A percentile compares a stretch with the other conserved stretches of the same genome.
phyloP scores from a whole-genome alignment of 139 green algal genomes.

The Chlamydomonas sp. region DNA sequence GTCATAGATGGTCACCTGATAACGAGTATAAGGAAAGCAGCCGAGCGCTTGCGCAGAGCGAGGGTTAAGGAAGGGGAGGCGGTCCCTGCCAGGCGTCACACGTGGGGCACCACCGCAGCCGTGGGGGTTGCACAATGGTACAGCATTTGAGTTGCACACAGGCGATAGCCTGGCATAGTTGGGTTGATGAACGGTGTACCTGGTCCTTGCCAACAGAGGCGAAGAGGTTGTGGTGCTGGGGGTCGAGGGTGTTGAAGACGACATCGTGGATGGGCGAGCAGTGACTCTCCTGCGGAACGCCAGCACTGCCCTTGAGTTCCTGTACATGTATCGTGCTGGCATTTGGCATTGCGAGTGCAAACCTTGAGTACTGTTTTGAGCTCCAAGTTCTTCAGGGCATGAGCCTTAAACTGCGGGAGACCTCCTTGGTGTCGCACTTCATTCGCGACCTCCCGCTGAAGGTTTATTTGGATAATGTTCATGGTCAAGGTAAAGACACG shows the following conservation, averaged over 20 bases:
- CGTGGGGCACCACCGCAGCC: background rate
- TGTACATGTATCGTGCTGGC: background rate
- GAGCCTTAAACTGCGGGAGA: slow-evolving; percentile 1
- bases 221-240: slow-evolving; percentile 59
- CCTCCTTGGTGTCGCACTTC: slow-evolving; percentile 1
- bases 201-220: slow-evolving; percentile 71
- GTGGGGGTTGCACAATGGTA: background rate
- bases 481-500: background rate
- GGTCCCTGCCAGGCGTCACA: background rate
- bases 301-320: background rate
- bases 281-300: slow-evolving; percentile 64
- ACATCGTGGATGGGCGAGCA: slow-evolving; percentile 52
- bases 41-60: no score
- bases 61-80: no score
- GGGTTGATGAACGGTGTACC: no score
- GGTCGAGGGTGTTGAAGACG: slow-evolving; percentile 49
- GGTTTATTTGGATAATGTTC: slow-evolving; percentile 21
- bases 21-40: no score
- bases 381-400: slow-evolving; percentile 24
- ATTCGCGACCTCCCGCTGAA: slow-evolving; percentile 2
- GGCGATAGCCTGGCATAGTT: background rate
- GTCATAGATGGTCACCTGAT: slow-evolving; percentile 76
- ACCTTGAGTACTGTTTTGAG: slow-evolving; percentile 30
- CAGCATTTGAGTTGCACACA: background rate
- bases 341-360: background rate